Evolutionary conservation across 805 yeast species (phyloP), one percentile per base, ranked within the genome.

Genomic region (Candida gorgasii): DNA sequence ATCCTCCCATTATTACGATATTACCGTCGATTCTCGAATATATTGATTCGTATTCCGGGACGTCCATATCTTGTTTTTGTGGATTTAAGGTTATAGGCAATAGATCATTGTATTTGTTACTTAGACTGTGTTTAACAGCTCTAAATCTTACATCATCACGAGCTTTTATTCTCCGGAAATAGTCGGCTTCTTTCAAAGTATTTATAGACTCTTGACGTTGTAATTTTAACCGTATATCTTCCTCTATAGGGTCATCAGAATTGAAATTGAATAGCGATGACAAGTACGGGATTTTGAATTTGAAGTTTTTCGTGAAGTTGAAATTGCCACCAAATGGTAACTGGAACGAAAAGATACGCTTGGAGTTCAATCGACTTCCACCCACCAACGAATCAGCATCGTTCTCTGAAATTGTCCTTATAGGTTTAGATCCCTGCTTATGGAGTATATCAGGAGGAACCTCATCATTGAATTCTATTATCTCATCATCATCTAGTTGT

Each of bases 1-100:
- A 90, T 0, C 97, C 97, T 4, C 97, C 97, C 61, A 90, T 45
- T 1, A 90, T 69, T 2, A 90, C 78, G 1, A 90, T 73, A 55
- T 89, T 89, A 4, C 97, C 97, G 16, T 80, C 82, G 1, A 89
- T 51, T 18, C 76, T 76, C 45, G 76, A 74, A 71, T 72, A 84
- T 1, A 82, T 69, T 1, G 75, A 57, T 22, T 76, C 75, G 45
- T 54, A 40, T 24, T 62, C 63, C 6, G 69, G 68, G 5, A 41
- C 12, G 9, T 27, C 28, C 15, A 14, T 36, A 57, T 58, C 18
- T 47, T 50, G 20, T 50, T 19, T 33, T 13, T 22, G 18, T 5
- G 5, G 4, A 13, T 13, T 20, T n/a, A 36, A 48, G 20, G 49
- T 55, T 36, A 54, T 58, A 2, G 74, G 72, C 5, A 69, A 39